Evolutionary conservation across 2,329 filamentous ascomycete species (phyloP).

Genomic region (Verticillium klebahnii): DNA sequence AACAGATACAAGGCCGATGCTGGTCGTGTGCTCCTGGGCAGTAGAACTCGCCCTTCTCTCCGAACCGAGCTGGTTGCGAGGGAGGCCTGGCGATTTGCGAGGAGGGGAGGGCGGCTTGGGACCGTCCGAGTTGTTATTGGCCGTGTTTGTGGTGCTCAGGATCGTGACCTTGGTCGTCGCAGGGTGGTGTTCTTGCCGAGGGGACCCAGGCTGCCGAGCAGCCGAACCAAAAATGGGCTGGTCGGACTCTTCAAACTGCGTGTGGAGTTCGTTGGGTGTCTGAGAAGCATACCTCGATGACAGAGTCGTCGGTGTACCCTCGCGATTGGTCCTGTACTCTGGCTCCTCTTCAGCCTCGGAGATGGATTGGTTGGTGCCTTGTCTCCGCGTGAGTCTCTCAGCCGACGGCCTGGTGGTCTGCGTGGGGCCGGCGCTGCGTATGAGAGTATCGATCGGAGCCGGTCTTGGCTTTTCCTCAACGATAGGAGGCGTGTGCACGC

Average conservation of each 20-base stretch:
- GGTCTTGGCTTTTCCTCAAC: conserved; percentile 30
- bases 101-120: conserved; percentile 25
- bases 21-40: conserved; percentile 9
- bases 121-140: conserved; percentile 25
- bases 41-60: neutral
- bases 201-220: conserved; percentile 13
- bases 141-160: conserved; percentile 22
- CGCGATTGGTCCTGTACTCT: conserved; percentile 4
- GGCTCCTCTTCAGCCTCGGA: conserved; percentile 38
- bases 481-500: conserved; percentile 33
- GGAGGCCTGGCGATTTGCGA: conserved; percentile 20
- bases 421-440: conserved; percentile 8
- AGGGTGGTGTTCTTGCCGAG: conserved; percentile 13
- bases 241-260: conserved; percentile 1
- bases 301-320: conserved; percentile 2
- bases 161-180: conserved; percentile 29
- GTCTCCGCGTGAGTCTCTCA: conserved; percentile 23
- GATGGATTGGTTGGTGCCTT: conserved; percentile 28
- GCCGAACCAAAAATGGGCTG: conserved; percentile 18
- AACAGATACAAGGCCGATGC: conserved; percentile 33
- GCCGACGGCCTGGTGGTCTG: conserved; percentile 24
- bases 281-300: neutral
- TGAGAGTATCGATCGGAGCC: conserved; percentile 13
- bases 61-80: conserved; percentile 1
- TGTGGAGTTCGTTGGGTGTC: conserved; percentile 8